Conservation (phyloP, 2,329 filamentous ascomycete genomes). For the Trichoderma cornu-damae region DNA sequence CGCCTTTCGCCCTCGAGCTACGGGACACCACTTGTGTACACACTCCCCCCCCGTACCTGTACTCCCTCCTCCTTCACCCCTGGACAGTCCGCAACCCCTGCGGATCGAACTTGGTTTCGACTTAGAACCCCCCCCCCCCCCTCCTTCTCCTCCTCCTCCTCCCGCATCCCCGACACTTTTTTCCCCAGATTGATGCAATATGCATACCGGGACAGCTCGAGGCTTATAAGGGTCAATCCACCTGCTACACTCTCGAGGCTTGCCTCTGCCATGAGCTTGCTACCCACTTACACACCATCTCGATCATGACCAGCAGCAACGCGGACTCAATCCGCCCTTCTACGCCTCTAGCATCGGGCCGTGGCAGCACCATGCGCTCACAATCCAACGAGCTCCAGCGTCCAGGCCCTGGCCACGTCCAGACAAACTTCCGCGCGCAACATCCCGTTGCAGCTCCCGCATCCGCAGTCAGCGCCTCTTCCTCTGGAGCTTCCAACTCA, state of each 20-base stretch:
- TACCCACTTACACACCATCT: conserved; percentile 20
- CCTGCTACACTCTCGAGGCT: conserved; percentile 29
- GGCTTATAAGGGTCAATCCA: conserved; percentile 37
- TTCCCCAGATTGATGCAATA: conserved; percentile 31
- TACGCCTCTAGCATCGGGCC: conserved; percentile 27
- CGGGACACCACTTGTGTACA: conserved; percentile 3
- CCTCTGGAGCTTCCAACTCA: conserved; percentile 52
- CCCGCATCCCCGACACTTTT: conserved; percentile 12
- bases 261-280: conserved; percentile 25
- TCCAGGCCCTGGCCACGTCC: conserved; percentile 44
- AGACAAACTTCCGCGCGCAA: conserved; percentile 41
- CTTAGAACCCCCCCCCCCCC: conserved; percentile 3
- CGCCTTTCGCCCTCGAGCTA: conserved; percentile 10
- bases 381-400: conserved; percentile 38
- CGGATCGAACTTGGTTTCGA: conserved; percentile 17
- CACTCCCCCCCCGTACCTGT: not conserved
- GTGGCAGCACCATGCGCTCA: conserved; percentile 35
- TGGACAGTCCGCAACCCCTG: conserved; percentile 9
- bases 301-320: conserved; percentile 26
- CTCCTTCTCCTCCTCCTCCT: conserved; percentile 2
- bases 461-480: conserved; percentile 53
- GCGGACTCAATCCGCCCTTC: conserved; percentile 25
- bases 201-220: conserved; percentile 33
- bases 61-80: conserved; percentile 5
- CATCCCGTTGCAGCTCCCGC: conserved; percentile 40